Evolutionary conservation across 345 rosid species (phyloP).

Genomic region (thale cress (Arabidopsis thaliana)): DNA sequence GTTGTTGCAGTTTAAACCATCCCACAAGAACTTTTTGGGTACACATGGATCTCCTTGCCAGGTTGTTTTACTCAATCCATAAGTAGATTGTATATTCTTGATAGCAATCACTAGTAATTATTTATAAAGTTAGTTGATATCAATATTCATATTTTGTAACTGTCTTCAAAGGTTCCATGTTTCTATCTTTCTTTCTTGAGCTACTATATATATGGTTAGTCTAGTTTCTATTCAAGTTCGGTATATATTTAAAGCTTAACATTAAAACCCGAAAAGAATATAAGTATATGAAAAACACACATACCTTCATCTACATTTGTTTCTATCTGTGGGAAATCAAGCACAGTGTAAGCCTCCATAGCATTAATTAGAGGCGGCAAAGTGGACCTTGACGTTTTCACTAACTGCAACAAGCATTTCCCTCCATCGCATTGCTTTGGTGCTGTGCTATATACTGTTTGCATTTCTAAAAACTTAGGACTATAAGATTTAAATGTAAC

Average conservation of each 20-base stretch:
- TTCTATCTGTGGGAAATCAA: neutral
- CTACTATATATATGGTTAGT: no score
- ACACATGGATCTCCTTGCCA: slow-evolving; percentile 75
- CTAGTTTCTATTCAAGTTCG: no score
- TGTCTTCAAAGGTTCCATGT: no score
- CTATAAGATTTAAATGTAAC: neutral
- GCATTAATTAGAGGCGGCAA: neutral
- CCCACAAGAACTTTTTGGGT: slow-evolving; percentile 50
- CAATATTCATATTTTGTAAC: no score
- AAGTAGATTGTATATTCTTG: slow-evolving; percentile 33
- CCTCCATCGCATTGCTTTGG: neutral
- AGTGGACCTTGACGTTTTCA: neutral
- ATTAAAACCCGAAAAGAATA: no score
- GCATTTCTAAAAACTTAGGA: neutral
- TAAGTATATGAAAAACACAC: no score
- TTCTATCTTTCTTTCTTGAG: no score
- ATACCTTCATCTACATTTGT: slow-evolving; percentile 36
- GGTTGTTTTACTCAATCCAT: slow-evolving; percentile 40
- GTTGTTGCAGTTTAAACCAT: slow-evolving; percentile 50
- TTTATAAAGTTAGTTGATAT: no score
- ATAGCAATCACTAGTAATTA: slow-evolving; percentile 49
- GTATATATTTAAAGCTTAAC: no score
- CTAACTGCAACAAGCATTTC: neutral
- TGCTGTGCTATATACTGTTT: no score
- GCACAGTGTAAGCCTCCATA: neutral